Conservation (phyloP, 78 protist species). For the Speleostelium caveatum region DNA sequence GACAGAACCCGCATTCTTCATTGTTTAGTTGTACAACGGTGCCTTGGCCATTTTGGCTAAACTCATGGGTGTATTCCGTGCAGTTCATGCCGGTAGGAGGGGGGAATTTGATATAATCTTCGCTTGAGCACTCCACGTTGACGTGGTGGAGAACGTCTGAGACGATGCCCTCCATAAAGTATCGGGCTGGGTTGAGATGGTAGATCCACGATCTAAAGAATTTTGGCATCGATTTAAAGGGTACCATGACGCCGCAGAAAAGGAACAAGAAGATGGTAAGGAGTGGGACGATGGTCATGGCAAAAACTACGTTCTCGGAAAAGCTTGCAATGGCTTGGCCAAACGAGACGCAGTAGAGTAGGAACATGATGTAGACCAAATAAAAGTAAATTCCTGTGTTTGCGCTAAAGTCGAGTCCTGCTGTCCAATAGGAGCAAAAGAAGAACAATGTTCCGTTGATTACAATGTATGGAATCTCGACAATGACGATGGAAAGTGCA, state of each 20-base stretch:
- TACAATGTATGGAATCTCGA: constrained; percentile 59
- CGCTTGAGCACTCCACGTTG: constrained; percentile 9
- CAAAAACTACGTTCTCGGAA: constrained; percentile 48
- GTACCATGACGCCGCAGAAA: constrained; percentile 70
- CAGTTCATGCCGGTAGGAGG: constrained; percentile 27
- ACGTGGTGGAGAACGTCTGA: constrained; percentile 17
- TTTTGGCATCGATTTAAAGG: constrained; percentile 18
- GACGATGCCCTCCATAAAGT: constrained; percentile 56
- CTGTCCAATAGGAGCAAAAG: constrained; percentile 63
- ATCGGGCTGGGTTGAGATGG: constrained; percentile 49
- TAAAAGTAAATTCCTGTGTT: constrained; percentile 65
- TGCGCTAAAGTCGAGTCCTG: constrained; percentile 22
- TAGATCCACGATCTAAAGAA: constrained; percentile 71
- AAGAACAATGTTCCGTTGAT: constrained; percentile 55
- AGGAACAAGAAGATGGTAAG: constrained; percentile 71
- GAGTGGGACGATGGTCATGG: constrained; percentile 66
- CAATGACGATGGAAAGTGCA: constrained; percentile 51
- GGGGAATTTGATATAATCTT: constrained; percentile 23
- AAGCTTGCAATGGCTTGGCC: constrained; percentile 76
- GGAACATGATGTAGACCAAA: constrained; percentile 34
- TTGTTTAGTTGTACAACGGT: not conserved
- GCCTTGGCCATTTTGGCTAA: not conserved
- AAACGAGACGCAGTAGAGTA: constrained; percentile 61
- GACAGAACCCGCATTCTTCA: constrained; percentile 47
- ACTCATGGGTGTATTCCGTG: constrained; percentile 7